phyloP scores from a whole-genome alignment of 2,329 filamentous ascomycete genomes.

The Elsinoe perseae region DNA sequence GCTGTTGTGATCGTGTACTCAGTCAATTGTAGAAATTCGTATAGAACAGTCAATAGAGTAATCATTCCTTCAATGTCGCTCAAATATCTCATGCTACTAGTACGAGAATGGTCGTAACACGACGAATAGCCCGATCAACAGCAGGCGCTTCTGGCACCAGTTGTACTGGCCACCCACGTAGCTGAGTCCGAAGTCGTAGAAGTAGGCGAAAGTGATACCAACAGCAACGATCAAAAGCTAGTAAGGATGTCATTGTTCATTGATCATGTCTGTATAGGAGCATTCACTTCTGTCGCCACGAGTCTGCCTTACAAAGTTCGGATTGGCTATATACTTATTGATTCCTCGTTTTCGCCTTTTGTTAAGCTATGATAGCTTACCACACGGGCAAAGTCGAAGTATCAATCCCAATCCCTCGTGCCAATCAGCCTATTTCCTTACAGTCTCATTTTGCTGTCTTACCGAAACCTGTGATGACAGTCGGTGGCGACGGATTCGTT shows the following conservation, averaged over 20 bases:
- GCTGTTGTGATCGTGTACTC: too few species aligned
- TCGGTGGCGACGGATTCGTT: conserved; percentile 11
- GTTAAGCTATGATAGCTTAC: not conserved
- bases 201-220: conserved; percentile 22
- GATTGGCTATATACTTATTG: conserved; percentile 15
- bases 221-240: conserved; percentile 25
- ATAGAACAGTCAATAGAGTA: conserved; percentile 7
- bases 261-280: not conserved
- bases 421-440: not conserved
- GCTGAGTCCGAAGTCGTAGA: conserved; percentile 24
- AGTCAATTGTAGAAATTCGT: conserved; percentile 12
- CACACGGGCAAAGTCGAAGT: conserved; percentile 33
- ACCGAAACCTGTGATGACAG: conserved; percentile 15
- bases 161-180: conserved; percentile 26
- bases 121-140: conserved; percentile 4
- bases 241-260: conserved; percentile 8
- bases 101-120: conserved; percentile 11
- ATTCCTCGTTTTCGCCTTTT: not conserved
- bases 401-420: conserved; percentile 12
- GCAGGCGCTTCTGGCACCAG: conserved; percentile 13
- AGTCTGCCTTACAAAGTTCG: conserved; percentile 24
- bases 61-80: too few species aligned
- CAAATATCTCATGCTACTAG: too few species aligned
- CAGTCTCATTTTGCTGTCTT: not conserved
- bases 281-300: conserved; percentile 19